Conservation (phyloP, 192 early-diverging fungal species). For the Coemansia sp. region DNA sequence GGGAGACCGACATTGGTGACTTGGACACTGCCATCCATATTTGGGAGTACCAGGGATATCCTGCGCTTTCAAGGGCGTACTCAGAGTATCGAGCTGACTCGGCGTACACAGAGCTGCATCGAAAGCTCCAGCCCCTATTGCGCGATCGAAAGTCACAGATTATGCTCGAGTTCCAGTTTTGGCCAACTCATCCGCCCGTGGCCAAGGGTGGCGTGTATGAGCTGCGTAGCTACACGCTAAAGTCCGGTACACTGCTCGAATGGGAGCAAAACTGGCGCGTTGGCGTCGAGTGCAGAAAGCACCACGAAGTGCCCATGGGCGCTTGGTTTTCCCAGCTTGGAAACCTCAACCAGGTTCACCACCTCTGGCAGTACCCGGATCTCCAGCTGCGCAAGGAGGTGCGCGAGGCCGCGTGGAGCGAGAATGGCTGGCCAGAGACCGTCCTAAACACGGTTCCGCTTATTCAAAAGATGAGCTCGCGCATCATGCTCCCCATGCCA, state of each 20-base stretch:
- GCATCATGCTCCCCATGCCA: slow-evolving; percentile 70
- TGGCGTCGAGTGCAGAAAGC: slow-evolving; percentile 81
- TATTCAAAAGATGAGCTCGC: slow-evolving; percentile 76
- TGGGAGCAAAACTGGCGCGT: slow-evolving; percentile 90
- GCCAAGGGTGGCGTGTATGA: slow-evolving; percentile 84
- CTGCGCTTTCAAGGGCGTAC: slow-evolving; percentile 69
- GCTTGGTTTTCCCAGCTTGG: slow-evolving; percentile 96
- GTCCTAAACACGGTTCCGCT: slow-evolving; percentile 85
- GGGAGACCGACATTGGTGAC: slow-evolving; percentile 81
- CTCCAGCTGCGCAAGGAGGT: slow-evolving; percentile 84
- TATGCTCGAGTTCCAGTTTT: slow-evolving; percentile 91
- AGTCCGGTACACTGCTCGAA: slow-evolving; percentile 86
- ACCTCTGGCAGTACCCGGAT: slow-evolving; percentile 89
- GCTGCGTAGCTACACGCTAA: slow-evolving; percentile 79
- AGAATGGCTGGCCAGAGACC: slow-evolving; percentile 91
- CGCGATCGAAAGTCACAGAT: slow-evolving; percentile 74
- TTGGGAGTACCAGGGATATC: slow-evolving; percentile 93
- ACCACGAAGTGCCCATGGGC: slow-evolving; percentile 89
- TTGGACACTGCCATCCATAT: slow-evolving; percentile 83
- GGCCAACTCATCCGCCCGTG: slow-evolving; percentile 77
- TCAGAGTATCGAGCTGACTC: slow-evolving; percentile 59
- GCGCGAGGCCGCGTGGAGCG: slow-evolving; percentile 89
- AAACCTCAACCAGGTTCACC: slow-evolving; percentile 82
- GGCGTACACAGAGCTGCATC: slow-evolving; percentile 66
- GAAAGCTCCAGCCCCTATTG: slow-evolving; percentile 67